These are phyloP conservation scores for Clarireedia paspali DNA, from an alignment of 2,329 filamentous ascomycete genomes.

Conservation along the genomic window DNA sequence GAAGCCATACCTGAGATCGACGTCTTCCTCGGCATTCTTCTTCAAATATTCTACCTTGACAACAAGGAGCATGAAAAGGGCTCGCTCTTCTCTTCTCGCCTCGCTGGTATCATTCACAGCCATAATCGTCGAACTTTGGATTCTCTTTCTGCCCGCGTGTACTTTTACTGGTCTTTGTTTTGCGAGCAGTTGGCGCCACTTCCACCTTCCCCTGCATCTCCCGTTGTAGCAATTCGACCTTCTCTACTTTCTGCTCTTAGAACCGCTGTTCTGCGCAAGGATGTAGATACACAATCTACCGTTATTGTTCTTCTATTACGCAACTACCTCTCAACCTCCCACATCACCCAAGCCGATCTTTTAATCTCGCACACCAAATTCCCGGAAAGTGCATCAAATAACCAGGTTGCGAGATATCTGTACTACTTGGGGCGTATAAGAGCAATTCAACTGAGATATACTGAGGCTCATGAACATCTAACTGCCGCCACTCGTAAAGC, in stretches of 20 bases:
- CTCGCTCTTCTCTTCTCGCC: slow-evolving; percentile 72
- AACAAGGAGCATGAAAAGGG: slow-evolving; percentile 73
- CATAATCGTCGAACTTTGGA: slow-evolving; percentile 92
- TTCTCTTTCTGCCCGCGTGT: slow-evolving; percentile 87
- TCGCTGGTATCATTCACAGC: slow-evolving; percentile 77
- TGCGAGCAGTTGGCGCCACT: slow-evolving; percentile 83
- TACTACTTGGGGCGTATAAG: slow-evolving; percentile 97
- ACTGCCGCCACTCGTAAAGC: slow-evolving; percentile 92
- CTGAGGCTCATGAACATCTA: slow-evolving; percentile 90
- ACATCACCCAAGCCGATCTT: slow-evolving; percentile 93
- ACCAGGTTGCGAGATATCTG: slow-evolving; percentile 93
- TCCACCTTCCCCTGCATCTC: slow-evolving; percentile 81
- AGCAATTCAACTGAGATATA: slow-evolving; percentile 93
- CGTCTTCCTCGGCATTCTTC: slow-evolving; percentile 77
- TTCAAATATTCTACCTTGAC: slow-evolving; percentile 85
- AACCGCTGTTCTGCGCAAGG: slow-evolving; percentile 93
- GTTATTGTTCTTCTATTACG: slow-evolving; percentile 91
- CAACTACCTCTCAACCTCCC: slow-evolving; percentile 92
- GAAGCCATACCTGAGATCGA: slow-evolving; percentile 82
- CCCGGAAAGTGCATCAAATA: slow-evolving; percentile 89
- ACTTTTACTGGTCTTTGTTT: slow-evolving; percentile 97
- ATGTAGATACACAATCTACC: slow-evolving; percentile 92
- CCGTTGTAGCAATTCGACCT: slow-evolving; percentile 78
- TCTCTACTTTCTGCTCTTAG: slow-evolving; percentile 80
- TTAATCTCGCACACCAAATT: slow-evolving; percentile 95